Evolutionary conservation across 345 rosid species (phyloP), one percentile per base, ranked within the genome.

Genomic region (Trapa incisa): DNA sequence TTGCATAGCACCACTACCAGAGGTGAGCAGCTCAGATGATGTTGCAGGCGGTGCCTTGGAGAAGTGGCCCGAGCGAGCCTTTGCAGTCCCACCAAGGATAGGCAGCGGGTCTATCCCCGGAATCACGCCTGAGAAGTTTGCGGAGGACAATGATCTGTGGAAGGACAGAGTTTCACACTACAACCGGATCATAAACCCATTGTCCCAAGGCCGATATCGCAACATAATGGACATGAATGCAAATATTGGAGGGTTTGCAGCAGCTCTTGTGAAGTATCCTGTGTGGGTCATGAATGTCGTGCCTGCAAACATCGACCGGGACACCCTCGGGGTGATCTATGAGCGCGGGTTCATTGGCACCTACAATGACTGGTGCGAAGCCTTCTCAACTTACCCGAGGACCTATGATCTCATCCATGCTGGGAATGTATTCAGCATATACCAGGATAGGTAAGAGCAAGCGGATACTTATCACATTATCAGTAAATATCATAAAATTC

Each of bases 191-290:
- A 70, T 87, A 3, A 77, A 72, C 32, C 82, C 85, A 16, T 72
- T 94, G 36, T 41, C 85, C n/a, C 77, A 77, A 37, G 99, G 97
- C 68, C 75, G 95, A 56, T 94, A 81, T 69, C 81, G 96, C 39
- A 94, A 94, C 76, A 83, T 91, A 43, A 79, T 94, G 89, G 99
- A 94, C 78, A 94, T 94, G 99, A 91, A 91, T 66, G 97, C 99
- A n/a, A 71, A 81, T 73, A 85, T 94, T 0, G 99, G 99, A 5
- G 99, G 96, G 65, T 94, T 94, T 73, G 96, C 95, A n/a, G 97
- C 92, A 0, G 86, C 91, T 0, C 47, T 91, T 81, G 57, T 70
- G 3, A 84, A 87, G 61, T 89, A 87, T 71, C 95, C 96, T 0
- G 86, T 85, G 15, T 94, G 99, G 99, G 90, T 85, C 29, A 94